Evolutionary conservation across 2,329 filamentous ascomycete genomes (phyloP), one percentile per base, ranked within the genome.

Genomic region (Fusarium pininemorale): DNA sequence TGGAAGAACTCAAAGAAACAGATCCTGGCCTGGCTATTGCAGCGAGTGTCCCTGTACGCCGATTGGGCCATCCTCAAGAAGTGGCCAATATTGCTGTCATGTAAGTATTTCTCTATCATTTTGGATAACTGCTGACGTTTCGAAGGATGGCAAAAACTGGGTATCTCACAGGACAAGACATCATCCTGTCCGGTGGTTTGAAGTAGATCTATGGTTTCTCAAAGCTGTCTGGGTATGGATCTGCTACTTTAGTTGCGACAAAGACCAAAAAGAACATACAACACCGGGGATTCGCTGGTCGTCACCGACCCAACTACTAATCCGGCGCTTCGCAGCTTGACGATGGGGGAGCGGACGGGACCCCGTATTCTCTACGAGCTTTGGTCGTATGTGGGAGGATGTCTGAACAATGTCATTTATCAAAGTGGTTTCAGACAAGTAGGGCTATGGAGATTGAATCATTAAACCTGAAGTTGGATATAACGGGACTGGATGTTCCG

Each of bases 1-100:
- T 82, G 15, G 81, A 83, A 1, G 75, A 74, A 14, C 66, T 83
- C 4, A 78, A 73, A 32, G 66, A 65, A 3, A 69, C 77, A 2
- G 82, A 83, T 20, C 80, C 81, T 0, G 82, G 82, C 1, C 77
- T 83, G 0, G 81, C 80, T 1, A 81, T 83, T 48, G 81, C 81
- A 0, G 77, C 79, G 0, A 79, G 79, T 24, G 75, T 83, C 6
- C 82, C 82, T 0, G 76, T 83, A 0, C 79, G 79, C 35, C 77
- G 82, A 5, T 56, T 83, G 3, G 82, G 82, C 1, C 64, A 76
- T 6, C 81, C 82, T 1, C 70, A 80, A 7, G 82, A 83, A 20
- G 82, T 83, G 7, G 76, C 81, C 35, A 82, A 81, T 16, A 76
- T 83, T 1, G 82, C 81, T 6, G 72, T 77, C 6, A 81, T 82